phyloP scores from a whole-genome alignment of 129 eudicot species.

The Chrysanthemum lavandulifolium region DNA sequence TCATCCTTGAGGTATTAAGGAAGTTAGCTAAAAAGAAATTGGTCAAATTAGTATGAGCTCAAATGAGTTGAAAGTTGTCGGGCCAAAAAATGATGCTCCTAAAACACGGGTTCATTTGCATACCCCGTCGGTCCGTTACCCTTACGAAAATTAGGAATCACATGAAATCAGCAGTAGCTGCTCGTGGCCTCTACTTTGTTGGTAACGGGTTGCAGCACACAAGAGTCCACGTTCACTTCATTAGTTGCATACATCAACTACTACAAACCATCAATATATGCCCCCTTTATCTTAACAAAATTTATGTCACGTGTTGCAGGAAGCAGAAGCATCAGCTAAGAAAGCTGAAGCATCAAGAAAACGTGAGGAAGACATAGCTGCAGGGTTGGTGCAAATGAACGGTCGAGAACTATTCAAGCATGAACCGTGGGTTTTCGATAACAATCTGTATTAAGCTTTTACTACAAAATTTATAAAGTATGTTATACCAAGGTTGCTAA shows the following conservation, averaged over 20 bases:
- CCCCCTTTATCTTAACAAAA: not conserved
- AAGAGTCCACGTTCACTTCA: not conserved
- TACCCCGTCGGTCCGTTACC: too few relatives aligned
- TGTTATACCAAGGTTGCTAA: too few relatives aligned
- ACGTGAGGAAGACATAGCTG: constrained; percentile 79
- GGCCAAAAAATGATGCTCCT: too few relatives aligned
- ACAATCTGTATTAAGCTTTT: constrained; percentile 41
- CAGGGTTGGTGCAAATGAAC: constrained; percentile 73
- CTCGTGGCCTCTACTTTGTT: too few relatives aligned
- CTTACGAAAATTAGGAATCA: too few relatives aligned
- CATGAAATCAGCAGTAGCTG: too few relatives aligned
- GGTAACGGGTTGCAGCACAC: too few relatives aligned
- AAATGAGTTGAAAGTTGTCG: too few relatives aligned
- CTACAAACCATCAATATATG: not conserved
- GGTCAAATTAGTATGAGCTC: too few relatives aligned
- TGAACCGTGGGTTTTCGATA: constrained; percentile 90
- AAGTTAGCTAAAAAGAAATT: too few relatives aligned
- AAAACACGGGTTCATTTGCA: too few relatives aligned
- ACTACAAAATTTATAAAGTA: not conserved
- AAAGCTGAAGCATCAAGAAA: constrained; percentile 76
- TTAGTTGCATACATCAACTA: not conserved
- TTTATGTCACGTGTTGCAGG: constrained; percentile 40
- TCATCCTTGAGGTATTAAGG: too few relatives aligned
- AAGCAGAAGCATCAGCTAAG: constrained; percentile 59
- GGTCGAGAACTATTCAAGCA: constrained; percentile 82